Evolutionary conservation across 108 stramenopile genomes (phyloP).

Genomic region (Phaeodactylum tricornutum): DNA sequence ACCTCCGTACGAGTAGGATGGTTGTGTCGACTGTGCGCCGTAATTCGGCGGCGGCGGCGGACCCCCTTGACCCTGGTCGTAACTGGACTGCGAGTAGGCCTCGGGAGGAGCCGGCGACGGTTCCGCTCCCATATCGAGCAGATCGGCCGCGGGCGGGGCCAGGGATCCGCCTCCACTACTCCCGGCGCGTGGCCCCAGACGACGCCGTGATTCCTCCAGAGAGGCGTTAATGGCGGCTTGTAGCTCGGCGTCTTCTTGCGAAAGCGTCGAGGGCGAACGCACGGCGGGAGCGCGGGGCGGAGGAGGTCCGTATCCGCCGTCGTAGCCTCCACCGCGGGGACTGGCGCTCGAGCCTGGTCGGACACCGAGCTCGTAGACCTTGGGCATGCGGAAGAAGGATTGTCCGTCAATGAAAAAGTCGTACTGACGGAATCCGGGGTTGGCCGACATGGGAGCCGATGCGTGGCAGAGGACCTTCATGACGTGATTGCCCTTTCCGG

Average conservation of each 20-base stretch:
- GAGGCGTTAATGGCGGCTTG: conserved; percentile 63
- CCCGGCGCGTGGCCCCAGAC: conserved; percentile 10
- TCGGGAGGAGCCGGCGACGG: conserved; percentile 21
- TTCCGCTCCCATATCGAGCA: conserved; percentile 17
- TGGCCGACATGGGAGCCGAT: conserved; percentile 40
- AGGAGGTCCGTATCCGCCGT: conserved; percentile 9
- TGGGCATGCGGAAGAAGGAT: conserved; percentile 72
- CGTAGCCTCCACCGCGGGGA: conserved; percentile 17
- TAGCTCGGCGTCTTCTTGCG: conserved; percentile 59
- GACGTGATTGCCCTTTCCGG: conserved; percentile 35
- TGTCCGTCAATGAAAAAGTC: conserved; percentile 77
- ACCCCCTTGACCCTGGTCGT: neutral
- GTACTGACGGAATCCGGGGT: conserved; percentile 72
- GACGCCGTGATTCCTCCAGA: conserved; percentile 28
- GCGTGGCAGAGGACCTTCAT: conserved; percentile 42
- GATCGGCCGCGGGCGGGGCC: conserved; percentile 13
- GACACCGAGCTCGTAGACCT: conserved; percentile 46
- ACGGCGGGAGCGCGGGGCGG: conserved; percentile 2
- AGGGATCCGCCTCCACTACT: no score
- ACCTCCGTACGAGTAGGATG: conserved; percentile 4
- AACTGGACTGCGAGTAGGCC: neutral
- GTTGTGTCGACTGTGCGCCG: conserved; percentile 2
- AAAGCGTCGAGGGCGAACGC: conserved; percentile 6
- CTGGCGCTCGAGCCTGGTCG: neutral
- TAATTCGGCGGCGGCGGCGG: conserved; percentile 10